A percentile compares a stretch with the other conserved stretches of the same genome.
Evolutionary conservation across 2,329 filamentous ascomycete genomes (phyloP).

Genomic region (Diaporthe sp.): DNA sequence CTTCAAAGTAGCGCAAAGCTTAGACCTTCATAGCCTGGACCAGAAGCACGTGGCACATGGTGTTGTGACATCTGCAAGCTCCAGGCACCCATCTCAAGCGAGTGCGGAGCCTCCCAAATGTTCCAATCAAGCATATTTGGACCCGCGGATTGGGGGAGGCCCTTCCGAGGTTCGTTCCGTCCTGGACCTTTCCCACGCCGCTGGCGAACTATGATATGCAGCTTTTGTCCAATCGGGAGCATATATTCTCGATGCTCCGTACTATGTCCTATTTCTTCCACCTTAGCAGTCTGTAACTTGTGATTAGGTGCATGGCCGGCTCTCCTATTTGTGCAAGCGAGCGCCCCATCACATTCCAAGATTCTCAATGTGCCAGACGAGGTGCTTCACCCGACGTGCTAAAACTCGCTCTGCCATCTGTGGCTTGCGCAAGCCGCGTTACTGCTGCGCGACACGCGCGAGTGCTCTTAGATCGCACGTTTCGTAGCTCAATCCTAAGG

Average conservation of each 20-base stretch:
- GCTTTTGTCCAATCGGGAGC: not conserved
- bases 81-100: too few species aligned
- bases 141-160: too few species aligned
- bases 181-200: not conserved
- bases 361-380: not conserved
- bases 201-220: not conserved
- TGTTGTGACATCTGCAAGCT: not conserved
- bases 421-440: not conserved
- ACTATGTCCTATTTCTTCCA: not conserved
- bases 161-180: not conserved
- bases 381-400: not conserved
- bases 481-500: not conserved
- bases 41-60: not conserved
- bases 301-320: accelerated
- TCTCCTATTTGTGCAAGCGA: not conserved
- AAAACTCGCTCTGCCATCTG: too few species aligned
- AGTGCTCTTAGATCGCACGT: not conserved
- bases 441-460: not conserved
- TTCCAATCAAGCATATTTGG: not conserved
- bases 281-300: too few species aligned
- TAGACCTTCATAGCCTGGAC: too few species aligned
- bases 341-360: not conserved
- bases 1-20: too few species aligned
- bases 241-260: not conserved
- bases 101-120: not conserved